Base-by-base conservation (phyloP, 2,329 filamentous ascomycete species). In the Aspergillus ochraceus region DNA sequence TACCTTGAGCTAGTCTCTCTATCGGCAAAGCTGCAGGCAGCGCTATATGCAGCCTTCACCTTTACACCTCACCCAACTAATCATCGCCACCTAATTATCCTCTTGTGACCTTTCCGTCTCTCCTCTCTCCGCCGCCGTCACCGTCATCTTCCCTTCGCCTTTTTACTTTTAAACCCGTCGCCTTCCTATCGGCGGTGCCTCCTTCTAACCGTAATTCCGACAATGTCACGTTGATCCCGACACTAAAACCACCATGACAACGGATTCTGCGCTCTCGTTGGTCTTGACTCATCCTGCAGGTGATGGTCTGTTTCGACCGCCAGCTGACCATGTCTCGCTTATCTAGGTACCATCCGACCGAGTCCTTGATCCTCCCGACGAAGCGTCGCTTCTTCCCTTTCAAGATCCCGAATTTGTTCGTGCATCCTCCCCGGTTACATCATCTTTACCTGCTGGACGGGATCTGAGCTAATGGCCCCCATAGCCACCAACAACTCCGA, bases 301-400 rank as follows among this genome's bases (percentile, higher is more conserved):
- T 47, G 59, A 58, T 57, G 49, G 49, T 39, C 32, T 52, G 24
- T 32, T 55, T 63, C 29, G 58, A 50, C 52, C 55, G 26, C 55
- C 65, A 57, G 56, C 61, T 66, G 57, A 67, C 50, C 11, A 55
- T 59, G 55, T 55, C 57, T 47, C 45, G 42, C 45, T 54, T 56
- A 29, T 19, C 45, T 69, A 91, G 88, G 71, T 83, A 84, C 74
- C 84, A 85, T 77, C 84, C 86, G 60, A 90, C 88, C 63, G 86
- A 90, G 65, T 79, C 81, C 68, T 80, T 91, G 63, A 83, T 91
- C 63, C 82, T 86, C 55, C 79, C 81, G 60, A 80, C 77, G 52
- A 83, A 84, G 62, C 85, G 87, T 70, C 88, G 84, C 66, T 89
- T 89, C 73, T 92, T 89, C 72, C 85, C 85, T 51, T 83, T 88